A percentile compares a stretch with the other conserved stretches of the same genome.
These are phyloP conservation scores for Nakaseomyces delphensis DNA, from an alignment of 1,139 yeast species.

Conservation along the genomic window DNA sequence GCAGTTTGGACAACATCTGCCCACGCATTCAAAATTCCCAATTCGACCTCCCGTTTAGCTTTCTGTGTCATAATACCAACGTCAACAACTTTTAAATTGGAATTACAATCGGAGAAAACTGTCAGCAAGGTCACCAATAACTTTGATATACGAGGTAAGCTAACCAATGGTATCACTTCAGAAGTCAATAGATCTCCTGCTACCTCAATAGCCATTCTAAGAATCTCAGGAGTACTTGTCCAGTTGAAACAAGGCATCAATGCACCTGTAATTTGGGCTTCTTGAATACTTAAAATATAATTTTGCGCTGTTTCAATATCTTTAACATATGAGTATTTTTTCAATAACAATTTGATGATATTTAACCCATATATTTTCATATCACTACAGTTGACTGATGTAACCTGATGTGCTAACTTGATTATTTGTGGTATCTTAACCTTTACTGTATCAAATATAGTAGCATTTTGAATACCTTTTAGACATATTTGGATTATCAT, in stretches of 20 bases:
- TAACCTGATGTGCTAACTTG: conserved; percentile 74
- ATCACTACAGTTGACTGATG: conserved; percentile 59
- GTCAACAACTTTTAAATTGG: conserved; percentile 34
- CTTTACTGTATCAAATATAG: not conserved
- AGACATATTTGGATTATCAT: conserved; percentile 7
- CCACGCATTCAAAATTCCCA: conserved; percentile 81
- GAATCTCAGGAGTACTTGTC: conserved; percentile 65
- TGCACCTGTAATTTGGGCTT: conserved; percentile 89
- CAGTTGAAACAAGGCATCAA: conserved; percentile 78
- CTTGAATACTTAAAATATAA: conserved; percentile 79
- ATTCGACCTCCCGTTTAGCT: conserved; percentile 55
- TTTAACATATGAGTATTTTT: conserved; percentile 41
- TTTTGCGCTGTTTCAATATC: conserved; percentile 71
- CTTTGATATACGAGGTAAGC: conserved; percentile 54
- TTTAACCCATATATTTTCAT: conserved; percentile 60
- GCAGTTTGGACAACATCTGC: conserved; percentile 60
- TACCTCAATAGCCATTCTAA: conserved; percentile 69
- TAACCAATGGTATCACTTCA: conserved; percentile 41
- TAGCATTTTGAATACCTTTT: conserved; percentile 18
- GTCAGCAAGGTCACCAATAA: conserved; percentile 62
- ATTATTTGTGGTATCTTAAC: conserved; percentile 60
- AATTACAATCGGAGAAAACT: conserved; percentile 34
- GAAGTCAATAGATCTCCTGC: conserved; percentile 68
- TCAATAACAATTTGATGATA: conserved; percentile 52
- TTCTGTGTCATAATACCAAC: conserved; percentile 34